Conservation (phyloP, 2,329 filamentous ascomycete species). For the Xylaria sp. region DNA sequence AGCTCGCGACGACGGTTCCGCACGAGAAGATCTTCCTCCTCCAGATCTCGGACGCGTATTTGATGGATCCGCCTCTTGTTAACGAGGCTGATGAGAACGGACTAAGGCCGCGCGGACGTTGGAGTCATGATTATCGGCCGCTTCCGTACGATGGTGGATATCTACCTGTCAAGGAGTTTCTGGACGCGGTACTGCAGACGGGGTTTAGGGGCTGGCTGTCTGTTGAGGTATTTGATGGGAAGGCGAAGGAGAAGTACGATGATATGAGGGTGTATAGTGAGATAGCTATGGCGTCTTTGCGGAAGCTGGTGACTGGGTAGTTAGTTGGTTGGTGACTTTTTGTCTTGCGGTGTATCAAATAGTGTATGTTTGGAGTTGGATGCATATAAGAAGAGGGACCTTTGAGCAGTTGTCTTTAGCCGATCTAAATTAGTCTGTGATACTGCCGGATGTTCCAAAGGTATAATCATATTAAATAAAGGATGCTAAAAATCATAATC, state of each 20-base stretch:
- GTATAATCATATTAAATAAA: no score
- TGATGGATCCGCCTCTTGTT: conserved; percentile 64
- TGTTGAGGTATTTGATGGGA: conserved; percentile 75
- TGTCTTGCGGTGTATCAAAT: not conserved
- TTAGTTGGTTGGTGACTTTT: not conserved
- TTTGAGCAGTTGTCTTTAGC: not conserved
- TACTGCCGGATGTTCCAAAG: not conserved
- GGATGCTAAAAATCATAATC: not conserved
- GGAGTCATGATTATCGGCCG: conserved; percentile 77
- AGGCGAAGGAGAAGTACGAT: conserved; percentile 59
- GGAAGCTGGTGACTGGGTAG: conserved; percentile 46
- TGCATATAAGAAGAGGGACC: no score
- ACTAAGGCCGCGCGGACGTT: conserved; percentile 68
- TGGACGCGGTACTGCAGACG: conserved; percentile 72
- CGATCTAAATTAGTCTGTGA: not conserved
- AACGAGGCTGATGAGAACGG: conserved; percentile 61
- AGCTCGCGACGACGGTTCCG: conserved; percentile 67
- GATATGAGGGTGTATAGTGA: conserved; percentile 59
- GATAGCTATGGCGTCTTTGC: conserved; percentile 61
- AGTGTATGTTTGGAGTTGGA: not conserved
- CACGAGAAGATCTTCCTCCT: conserved; percentile 77
- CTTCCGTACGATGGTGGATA: conserved; percentile 77
- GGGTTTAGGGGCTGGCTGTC: conserved; percentile 75
- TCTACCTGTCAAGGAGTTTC: conserved; percentile 72
- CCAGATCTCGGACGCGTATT: conserved; percentile 81